Evolutionary conservation across 2,329 filamentous ascomycete species (phyloP).

Genomic region (Triangularia verruculosa): DNA sequence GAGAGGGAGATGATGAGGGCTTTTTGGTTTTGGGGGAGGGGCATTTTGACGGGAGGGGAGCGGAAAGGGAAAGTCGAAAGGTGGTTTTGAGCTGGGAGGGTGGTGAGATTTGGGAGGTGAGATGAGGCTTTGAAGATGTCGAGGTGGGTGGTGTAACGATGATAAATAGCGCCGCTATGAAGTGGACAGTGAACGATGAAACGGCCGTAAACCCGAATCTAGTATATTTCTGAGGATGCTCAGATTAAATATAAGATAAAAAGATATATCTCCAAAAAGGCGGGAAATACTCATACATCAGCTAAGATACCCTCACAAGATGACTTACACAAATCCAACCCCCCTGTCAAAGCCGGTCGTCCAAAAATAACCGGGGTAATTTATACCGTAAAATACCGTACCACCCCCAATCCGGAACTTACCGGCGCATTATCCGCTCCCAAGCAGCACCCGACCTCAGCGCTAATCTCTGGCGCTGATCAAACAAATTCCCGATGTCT

Average conservation of each 20-base stretch:
- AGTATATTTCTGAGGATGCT: background rate
- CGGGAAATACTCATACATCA: background rate
- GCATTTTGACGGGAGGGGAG: background rate
- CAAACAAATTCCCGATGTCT: background rate
- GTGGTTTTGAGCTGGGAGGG: background rate
- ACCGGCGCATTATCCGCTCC: too few relatives aligned
- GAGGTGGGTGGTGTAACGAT: background rate
- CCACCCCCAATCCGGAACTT: background rate
- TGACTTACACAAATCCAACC: background rate
- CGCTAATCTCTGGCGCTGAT: background rate
- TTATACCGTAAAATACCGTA: background rate
- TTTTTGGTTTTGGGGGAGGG: conserved; percentile 31
- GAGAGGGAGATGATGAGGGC: conserved; percentile 75
- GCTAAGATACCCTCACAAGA: too few relatives aligned
- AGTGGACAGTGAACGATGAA: background rate
- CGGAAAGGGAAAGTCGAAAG: background rate
- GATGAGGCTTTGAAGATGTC: background rate
- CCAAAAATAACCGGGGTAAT: too few relatives aligned
- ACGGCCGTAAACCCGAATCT: background rate
- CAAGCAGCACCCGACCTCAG: background rate
- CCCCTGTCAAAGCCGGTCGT: too few relatives aligned
- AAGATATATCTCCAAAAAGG: background rate
- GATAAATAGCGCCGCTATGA: background rate
- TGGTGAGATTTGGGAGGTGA: background rate
- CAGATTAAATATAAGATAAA: background rate